Conservation (phyloP, 2,329 filamentous ascomycete species). For the Fusarium sp. region DNA sequence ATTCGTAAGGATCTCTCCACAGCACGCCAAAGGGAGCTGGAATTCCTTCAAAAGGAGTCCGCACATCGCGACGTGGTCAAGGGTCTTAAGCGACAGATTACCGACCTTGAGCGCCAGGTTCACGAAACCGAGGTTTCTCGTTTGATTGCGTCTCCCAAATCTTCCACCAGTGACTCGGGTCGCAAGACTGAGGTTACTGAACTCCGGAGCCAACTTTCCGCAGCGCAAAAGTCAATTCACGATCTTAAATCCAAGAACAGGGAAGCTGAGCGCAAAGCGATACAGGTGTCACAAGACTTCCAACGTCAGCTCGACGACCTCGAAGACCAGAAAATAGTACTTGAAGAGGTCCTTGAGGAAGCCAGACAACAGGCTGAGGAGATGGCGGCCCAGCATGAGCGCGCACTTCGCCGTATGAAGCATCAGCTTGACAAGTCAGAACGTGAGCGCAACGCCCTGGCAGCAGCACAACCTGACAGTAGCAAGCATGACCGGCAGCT, state of each 20-base stretch:
- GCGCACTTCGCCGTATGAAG: constrained; percentile 57
- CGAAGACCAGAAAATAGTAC: constrained; percentile 67
- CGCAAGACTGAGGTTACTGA: constrained; percentile 67
- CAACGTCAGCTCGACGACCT: constrained; percentile 66
- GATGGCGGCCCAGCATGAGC: constrained; percentile 56
- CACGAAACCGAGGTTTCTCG: constrained; percentile 71
- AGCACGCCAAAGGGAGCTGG: constrained; percentile 73
- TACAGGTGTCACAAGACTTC: constrained; percentile 58
- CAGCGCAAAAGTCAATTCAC: constrained; percentile 68
- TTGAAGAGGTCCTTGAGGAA: constrained; percentile 69
- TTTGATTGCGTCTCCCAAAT: constrained; percentile 57
- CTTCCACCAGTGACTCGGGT: constrained; percentile 62
- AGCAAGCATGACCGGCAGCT: constrained; percentile 69
- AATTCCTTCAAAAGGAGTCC: constrained; percentile 73
- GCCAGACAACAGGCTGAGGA: constrained; percentile 64
- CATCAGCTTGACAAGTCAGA: constrained; percentile 63
- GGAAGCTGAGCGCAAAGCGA: constrained; percentile 62
- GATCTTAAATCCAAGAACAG: constrained; percentile 62
- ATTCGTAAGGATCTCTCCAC: constrained; percentile 72
- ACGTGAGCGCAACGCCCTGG: constrained; percentile 56
- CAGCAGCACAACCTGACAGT: constrained; percentile 52
- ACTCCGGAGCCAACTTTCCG: constrained; percentile 69
- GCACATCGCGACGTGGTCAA: constrained; percentile 71
- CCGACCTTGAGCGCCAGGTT: constrained; percentile 73
- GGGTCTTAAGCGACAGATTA: constrained; percentile 71